Conservation (phyloP, 2,329 filamentous ascomycete species). For the Fusarium cyanostomum region DNA sequence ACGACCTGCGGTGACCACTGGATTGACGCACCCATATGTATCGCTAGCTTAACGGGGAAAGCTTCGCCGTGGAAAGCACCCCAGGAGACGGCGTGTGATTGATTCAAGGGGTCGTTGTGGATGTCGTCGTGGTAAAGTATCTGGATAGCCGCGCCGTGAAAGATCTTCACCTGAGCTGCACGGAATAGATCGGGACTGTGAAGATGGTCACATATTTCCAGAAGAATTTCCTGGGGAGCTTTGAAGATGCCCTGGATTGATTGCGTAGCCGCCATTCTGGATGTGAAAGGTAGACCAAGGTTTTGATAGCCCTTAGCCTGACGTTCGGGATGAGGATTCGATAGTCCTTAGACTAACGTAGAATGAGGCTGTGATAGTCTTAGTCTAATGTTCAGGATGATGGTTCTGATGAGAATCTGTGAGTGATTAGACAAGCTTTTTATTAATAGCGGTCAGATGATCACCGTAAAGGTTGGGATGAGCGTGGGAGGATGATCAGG, state of each 20-base stretch:
- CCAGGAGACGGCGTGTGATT: neutral
- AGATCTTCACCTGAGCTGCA: neutral
- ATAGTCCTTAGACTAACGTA: too few species aligned
- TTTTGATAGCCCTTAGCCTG: neutral
- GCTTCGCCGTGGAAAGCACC: neutral
- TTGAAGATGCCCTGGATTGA: too few species aligned
- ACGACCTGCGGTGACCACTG: neutral
- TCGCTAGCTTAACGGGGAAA: neutral
- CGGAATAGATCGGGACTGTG: neutral
- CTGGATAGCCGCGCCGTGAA: neutral
- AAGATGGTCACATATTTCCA: neutral
- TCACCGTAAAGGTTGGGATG: too few species aligned
- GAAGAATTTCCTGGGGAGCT: neutral
- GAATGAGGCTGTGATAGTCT: too few species aligned
- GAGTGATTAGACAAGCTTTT: too few species aligned
- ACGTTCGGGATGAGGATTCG: neutral
- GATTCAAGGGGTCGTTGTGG: neutral
- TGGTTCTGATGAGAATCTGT: too few species aligned
- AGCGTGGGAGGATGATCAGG: too few species aligned
- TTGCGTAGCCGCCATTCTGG: neutral
- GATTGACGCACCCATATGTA: neutral
- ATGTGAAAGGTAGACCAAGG: neutral
- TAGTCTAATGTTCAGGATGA: too few species aligned
- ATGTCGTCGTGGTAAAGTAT: neutral
- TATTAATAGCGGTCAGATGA: too few species aligned